These are phyloP conservation scores for Candida adriatica DNA, from an alignment of 805 yeast genomes.

Conservation along the genomic window DNA sequence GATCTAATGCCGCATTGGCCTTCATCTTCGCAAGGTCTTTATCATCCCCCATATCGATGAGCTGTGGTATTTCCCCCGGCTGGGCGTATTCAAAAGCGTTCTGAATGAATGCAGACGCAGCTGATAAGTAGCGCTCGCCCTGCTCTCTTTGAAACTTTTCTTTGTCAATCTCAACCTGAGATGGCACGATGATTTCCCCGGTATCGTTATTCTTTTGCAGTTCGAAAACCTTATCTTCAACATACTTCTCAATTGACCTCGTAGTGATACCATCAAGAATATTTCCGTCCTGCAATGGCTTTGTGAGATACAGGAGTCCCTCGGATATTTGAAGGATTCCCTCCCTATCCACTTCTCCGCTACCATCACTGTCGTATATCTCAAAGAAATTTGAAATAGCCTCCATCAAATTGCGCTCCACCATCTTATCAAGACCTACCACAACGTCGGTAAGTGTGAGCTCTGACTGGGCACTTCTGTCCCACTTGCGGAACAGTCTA, in stretches of 20 bases:
- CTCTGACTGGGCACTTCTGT: conserved; percentile 42
- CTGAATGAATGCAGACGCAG: conserved; percentile 81
- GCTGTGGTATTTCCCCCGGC: conserved; percentile 45
- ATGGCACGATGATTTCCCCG: conserved; percentile 44
- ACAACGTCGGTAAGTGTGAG: conserved; percentile 65
- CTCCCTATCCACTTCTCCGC: conserved; percentile 65
- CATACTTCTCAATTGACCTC: conserved; percentile 53
- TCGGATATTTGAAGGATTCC: conserved; percentile 82
- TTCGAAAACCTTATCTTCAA: conserved; percentile 52
- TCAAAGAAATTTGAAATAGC: conserved; percentile 73
- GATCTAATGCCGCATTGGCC: conserved; percentile 80
- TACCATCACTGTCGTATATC: conserved; percentile 56
- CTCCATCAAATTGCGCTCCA: conserved; percentile 70
- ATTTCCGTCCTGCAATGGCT: conserved; percentile 76
- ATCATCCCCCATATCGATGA: conserved; percentile 36
- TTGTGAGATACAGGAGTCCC: conserved; percentile 73
- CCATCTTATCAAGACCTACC: conserved; percentile 62
- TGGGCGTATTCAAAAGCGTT: conserved; percentile 88
- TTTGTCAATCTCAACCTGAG: conserved; percentile 56
- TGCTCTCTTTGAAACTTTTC: conserved; percentile 57
- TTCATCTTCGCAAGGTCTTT: conserved; percentile 24
- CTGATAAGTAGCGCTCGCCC: conserved; percentile 73
- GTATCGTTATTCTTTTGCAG: conserved; percentile 26
- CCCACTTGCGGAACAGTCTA: conserved; percentile 69
- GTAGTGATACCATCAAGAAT: conserved; percentile 60